Evolutionary conservation across 1,284 basidiomycete species (phyloP), one percentile per base, ranked within the genome.

Genomic region (Wolfiporia cocos): DNA sequence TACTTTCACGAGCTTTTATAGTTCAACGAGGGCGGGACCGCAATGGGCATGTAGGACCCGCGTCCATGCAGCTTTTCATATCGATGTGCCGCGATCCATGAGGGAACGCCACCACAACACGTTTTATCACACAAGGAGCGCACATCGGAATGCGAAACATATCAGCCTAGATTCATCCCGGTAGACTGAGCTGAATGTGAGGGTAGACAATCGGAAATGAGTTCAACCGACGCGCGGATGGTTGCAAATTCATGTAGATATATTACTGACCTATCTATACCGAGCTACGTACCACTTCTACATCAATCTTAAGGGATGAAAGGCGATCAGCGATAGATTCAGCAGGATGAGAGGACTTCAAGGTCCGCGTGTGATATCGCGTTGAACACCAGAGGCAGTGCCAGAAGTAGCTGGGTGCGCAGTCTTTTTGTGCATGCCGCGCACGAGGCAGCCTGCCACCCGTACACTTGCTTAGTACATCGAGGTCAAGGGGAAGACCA

Each of bases 41-140:
- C 5, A 6, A 34, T 34, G 14, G 10, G 20, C 19, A n/a, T 19
- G 21, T 15, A 17, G 7, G 26, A 24, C 38, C 11, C 18, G 39
- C 26, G 4, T 20, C 17, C 39, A 26, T 26, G 30, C 39, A 41
- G 5, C 15, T 29, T 34, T 41, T 41, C n/a, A 41, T 41, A 17
- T 34, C 14, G 5, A 22, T 3, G n/a, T 33, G 31, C 30, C 39
- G 31, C 12, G 22, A 14, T 30, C 11, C 38, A 39, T 22, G 38
- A 39, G 38, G 38, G 17, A 7, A 28, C 15, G 12, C 28, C n/a
- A 22, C 7, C 19, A 15, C n/a, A 4, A 20, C 39, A 34, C 32
- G 39, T 41, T 39, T 24, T 9, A 5, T 19, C 5, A 21, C 10
- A 41, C 36, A 7, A 15, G 24, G 15, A 26, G n/a, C 31, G 31